Conservation (phyloP, 2,329 filamentous ascomycete species). For the Ceratocystis colombiana region DNA sequence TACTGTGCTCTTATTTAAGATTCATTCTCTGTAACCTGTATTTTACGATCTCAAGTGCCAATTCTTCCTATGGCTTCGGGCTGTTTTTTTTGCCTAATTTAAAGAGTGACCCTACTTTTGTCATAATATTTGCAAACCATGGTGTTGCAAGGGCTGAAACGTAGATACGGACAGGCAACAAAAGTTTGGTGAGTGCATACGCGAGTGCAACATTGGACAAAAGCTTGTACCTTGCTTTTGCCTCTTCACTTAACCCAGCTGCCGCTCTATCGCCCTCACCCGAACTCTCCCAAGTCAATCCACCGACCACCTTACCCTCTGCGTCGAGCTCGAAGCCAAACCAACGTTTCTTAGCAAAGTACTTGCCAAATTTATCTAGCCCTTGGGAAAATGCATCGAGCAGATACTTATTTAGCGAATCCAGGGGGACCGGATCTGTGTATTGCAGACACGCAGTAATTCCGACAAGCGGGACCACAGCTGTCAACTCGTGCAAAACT, state of each 20-base stretch:
- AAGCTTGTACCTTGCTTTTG: conserved; percentile 41
- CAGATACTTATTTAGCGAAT: conserved; percentile 42
- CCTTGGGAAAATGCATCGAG: conserved; percentile 49
- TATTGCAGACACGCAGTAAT: conserved; percentile 74
- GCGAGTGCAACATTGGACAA: conserved; percentile 68
- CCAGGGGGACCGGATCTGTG: conserved; percentile 57
- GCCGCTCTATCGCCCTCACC: conserved; percentile 31
- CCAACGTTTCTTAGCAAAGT: conserved; percentile 72
- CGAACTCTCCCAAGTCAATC: conserved; percentile 31
- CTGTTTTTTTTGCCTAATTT: background rate
- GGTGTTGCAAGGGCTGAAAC: conserved; percentile 81
- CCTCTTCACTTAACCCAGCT: conserved; percentile 24
- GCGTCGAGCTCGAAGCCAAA: conserved; percentile 46
- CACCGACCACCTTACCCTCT: conserved; percentile 32
- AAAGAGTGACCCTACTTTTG: background rate
- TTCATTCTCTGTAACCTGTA: background rate
- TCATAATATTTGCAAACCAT: conserved; percentile 62
- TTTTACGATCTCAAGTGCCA: background rate
- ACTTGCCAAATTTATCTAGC: conserved; percentile 64
- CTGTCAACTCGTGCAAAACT: conserved; percentile 83
- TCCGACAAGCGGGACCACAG: conserved; percentile 65
- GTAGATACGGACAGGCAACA: conserved; percentile 67
- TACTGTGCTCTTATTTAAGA: background rate
- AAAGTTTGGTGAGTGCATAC: conserved; percentile 78
- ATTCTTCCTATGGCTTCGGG: background rate